A percentile compares a stretch with the other conserved stretches of the same genome.
phyloP scores from a whole-genome alignment of 345 rosid species.

The Erucastrum elatum region DNA sequence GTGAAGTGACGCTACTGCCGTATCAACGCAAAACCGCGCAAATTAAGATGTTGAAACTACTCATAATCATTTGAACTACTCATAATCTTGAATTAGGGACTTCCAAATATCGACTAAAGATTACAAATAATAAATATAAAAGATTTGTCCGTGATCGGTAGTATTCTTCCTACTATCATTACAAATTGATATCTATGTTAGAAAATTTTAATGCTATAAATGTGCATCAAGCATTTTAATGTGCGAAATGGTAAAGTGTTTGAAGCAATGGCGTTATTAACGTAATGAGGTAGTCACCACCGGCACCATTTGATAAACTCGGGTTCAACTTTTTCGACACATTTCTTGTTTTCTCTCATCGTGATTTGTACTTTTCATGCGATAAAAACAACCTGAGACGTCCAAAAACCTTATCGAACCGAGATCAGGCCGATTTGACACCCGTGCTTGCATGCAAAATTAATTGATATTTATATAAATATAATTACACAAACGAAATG shows the following conservation, averaged over 20 bases:
- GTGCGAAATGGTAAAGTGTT: constrained; percentile 1
- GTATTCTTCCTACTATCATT: background rate
- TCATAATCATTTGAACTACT: background rate
- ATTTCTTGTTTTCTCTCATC: background rate
- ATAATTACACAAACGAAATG: background rate
- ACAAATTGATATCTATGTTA: background rate
- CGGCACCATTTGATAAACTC: background rate
- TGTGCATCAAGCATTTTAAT: background rate
- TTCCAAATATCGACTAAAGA: background rate
- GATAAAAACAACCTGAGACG: constrained; percentile 7
- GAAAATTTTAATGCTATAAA: background rate
- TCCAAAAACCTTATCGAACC: background rate
- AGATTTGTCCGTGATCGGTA: background rate
- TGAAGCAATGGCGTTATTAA: background rate
- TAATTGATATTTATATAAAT: background rate
- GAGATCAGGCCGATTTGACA: constrained; percentile 10
- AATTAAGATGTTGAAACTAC: background rate
- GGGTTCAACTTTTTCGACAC: constrained; percentile 6
- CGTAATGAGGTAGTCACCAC: background rate
- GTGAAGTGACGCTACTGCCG: constrained; percentile 8
- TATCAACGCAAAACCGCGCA: background rate
- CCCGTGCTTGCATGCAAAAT: constrained; percentile 35
- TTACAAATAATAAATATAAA: background rate
- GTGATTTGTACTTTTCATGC: background rate
- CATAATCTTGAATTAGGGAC: background rate